Evolutionary conservation across 1,284 basidiomycete genomes (phyloP), one percentile per base, ranked within the genome.

Genomic region (Rugosomyces carneus): DNA sequence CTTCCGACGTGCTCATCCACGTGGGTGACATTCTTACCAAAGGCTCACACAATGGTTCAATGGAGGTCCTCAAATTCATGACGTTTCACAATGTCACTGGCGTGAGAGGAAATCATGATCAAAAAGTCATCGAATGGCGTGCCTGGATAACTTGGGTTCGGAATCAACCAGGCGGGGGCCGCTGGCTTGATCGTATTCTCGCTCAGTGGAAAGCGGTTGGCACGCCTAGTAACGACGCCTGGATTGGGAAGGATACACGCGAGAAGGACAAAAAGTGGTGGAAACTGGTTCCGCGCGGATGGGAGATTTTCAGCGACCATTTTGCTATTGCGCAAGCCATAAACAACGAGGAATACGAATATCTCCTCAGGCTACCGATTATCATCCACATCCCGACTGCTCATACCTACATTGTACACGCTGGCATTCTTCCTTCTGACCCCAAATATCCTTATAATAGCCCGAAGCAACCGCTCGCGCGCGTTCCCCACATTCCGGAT

Each of bases 31-130:
- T 93, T 19, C 59, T 89, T 16, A 71, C 85, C 13, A 93, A 89
- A 61, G 83, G 81, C 8, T 62, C 75, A 0, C 69, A 72, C 43
- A 47, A 67, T 15, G 76, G 78, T 15, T 86, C 88, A 0, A 65
- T 84, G 45, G 69, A 77, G 13, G 75, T 88, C 15, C 63, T 94
- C 9, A 63, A 71, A 11, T 89, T 78, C 63, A 73, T 93, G 71
- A 65, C 80, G 1, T 57, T 65, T 8, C 62, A 83, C 57, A 74
- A 80, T 45, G 68, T 84, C 24, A 72, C 71, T 21, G 90, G 89
- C 13, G 89, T 94, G 3, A 79, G 93, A 34, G 93, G 93, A 0
- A 96, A 96, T 60, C 89, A 95, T 58, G 93, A 96, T 66, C 89
- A 95, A 58, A 75, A 76, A 52, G 79, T 93, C 40, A 74, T 94